Evolutionary conservation across 1,284 basidiomycete genomes (phyloP).

Genomic region (Leccinum pachyderme): DNA sequence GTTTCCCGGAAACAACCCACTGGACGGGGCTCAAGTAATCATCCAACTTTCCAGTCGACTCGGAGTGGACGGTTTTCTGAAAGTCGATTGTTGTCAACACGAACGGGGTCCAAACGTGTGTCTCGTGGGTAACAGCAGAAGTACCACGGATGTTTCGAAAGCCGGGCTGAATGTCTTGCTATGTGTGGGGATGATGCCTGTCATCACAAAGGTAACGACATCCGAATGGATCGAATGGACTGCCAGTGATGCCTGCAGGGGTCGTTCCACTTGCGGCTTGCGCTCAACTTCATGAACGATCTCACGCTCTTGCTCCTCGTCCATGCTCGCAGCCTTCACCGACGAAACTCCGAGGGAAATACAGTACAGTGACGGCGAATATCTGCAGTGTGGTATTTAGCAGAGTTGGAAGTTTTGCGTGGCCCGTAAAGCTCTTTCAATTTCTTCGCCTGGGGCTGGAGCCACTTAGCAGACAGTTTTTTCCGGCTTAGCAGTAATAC

Average conservation of each 20-base stretch:
- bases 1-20: constrained; percentile 39
- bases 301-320: constrained; percentile 46
- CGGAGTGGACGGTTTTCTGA: constrained; percentile 5
- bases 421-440: constrained; percentile 40
- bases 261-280: constrained; percentile 33
- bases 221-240: constrained; percentile 22
- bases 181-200: constrained; percentile 17
- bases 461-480: constrained; percentile 33
- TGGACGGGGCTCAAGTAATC: constrained; percentile 43
- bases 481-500: constrained; percentile 1
- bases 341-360: constrained; percentile 27
- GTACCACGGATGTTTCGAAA: constrained; percentile 17
- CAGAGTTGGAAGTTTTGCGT: background rate
- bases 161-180: constrained; percentile 2
- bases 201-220: constrained; percentile 24
- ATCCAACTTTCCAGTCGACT: background rate
- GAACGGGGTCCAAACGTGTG: constrained; percentile 18
- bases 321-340: constrained; percentile 24
- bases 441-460: constrained; percentile 39
- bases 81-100: constrained; percentile 36
- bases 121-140: constrained; percentile 5
- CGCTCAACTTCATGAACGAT: background rate
- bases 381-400: constrained; percentile 13
- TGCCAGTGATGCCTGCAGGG: constrained; percentile 23
- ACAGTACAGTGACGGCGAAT: constrained; percentile 32